Evolutionary conservation across 768 basidiomycete genomes (phyloP).

Genomic region (Suillus americanus): DNA sequence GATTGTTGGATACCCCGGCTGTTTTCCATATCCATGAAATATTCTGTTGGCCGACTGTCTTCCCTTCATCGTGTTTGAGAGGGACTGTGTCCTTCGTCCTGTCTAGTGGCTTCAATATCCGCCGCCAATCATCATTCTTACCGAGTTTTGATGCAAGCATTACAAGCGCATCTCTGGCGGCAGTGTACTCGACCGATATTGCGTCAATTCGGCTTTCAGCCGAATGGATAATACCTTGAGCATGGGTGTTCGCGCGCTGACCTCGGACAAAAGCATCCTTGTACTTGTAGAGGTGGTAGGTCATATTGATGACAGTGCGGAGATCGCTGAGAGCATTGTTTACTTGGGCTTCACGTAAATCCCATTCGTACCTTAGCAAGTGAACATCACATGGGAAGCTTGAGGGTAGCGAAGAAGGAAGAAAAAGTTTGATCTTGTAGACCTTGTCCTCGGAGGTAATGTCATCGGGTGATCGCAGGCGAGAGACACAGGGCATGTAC

Average conservation of each 20-base stretch:
- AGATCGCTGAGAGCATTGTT: background rate
- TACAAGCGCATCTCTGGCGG: background rate
- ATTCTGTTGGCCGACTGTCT: background rate
- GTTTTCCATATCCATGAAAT: background rate
- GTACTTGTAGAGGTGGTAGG: slow-evolving; percentile 2
- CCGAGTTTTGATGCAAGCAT: background rate
- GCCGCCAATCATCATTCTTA: background rate
- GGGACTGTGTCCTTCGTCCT: background rate
- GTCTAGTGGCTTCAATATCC: background rate
- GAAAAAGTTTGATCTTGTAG: background rate
- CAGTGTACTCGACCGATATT: background rate
- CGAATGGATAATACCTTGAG: background rate
- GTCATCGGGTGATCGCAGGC: background rate
- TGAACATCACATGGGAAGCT: background rate
- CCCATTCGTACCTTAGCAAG: too few relatives aligned
- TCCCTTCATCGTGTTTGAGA: background rate
- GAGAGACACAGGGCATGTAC: background rate
- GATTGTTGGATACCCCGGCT: background rate
- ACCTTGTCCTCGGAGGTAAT: background rate
- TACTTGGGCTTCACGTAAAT: too few relatives aligned
- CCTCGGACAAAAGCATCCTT: background rate
- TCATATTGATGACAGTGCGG: background rate
- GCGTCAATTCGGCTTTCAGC: background rate
- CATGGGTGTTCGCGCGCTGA: background rate
- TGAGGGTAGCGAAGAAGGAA: background rate